Base-by-base conservation (phyloP, 1,284 basidiomycete species). In the Sanghuangporus weigelae region DNA sequence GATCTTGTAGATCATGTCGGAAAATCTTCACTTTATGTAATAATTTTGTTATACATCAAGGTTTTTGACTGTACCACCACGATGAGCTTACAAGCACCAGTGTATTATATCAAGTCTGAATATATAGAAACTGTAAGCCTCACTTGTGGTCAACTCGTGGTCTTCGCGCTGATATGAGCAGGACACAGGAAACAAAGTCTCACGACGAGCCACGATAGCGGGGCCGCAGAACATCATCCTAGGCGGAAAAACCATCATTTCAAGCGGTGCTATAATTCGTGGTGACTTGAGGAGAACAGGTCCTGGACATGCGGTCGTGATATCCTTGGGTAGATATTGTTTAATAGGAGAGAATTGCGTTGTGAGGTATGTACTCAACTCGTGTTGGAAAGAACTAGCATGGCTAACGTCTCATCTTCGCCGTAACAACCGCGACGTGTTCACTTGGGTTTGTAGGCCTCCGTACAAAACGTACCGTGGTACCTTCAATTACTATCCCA, bases 181-280 rank as follows among this genome's bases (percentile, higher is more conserved):
- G 86, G 86, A 92, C 70, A 92, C 90, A 66, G 91, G 91, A 60
- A 93, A 96, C 79, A 96, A 96, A 75, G 95, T 98, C 58, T 97
- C 95, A 40, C 86, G 95, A 55, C 87, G 92, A 67, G 93, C 95
- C 8, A 89, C 87, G n/a, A 98, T 99, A 69, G 85, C 90, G 50
- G 97, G 97, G 8, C 93, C 95, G 7, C 90, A 95, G 72, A 98
- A 98, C 73, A 99, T 99, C 73, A 93, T 98, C 65, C 86, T 99
- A 2, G 95, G 94, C 40, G 97, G 96, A 48, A 98, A 98, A 78
- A 96, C 94, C 4, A 93, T 99, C 73, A 96, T 99, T 62, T 90
- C 95, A 12, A 90, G 85, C 59, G 85, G 86, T 62, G 90, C 90
- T 12, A 92, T 97, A 63, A 89, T 98, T 61, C 87, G 95, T 53